Evolutionary conservation across 2,329 filamentous ascomycete species (phyloP).

Genomic region (Diaporthe citriasiana): DNA sequence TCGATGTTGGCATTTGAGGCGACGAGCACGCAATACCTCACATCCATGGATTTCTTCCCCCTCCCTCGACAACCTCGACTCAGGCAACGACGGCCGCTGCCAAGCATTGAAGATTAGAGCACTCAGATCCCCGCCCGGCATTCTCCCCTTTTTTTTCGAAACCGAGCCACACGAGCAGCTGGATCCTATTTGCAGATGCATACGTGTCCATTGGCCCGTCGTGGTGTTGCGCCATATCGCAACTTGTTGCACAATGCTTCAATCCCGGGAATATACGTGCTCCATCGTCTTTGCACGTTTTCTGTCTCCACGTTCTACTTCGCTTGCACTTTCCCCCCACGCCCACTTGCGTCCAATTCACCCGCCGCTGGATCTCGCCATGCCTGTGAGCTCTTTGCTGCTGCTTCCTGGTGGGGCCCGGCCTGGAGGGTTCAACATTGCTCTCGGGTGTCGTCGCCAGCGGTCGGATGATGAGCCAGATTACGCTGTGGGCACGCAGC

Average conservation of each 20-base stretch:
- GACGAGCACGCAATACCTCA: constrained; percentile 40
- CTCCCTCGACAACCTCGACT: constrained; percentile 14
- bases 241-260: constrained; percentile 41
- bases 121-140: not conserved
- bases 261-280: not conserved
- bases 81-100: constrained; percentile 9
- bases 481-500: not conserved
- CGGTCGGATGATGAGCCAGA: constrained; percentile 13
- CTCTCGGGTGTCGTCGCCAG: constrained; percentile 20
- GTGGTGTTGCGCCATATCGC: constrained; percentile 41
- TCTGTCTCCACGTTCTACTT: not conserved
- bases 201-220: constrained; percentile 30
- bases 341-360: not conserved
- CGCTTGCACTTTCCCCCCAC: not conserved
- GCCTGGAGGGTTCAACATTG: constrained; percentile 4
- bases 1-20: constrained; percentile 40
- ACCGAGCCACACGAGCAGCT: constrained; percentile 19
- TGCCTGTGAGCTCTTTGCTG: constrained; percentile 28
- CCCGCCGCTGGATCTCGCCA: constrained; percentile 7
- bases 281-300: not conserved
- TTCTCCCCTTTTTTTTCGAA: constrained; percentile 24
- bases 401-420: constrained; percentile 7
- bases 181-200: constrained; percentile 29
- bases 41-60: not conserved
- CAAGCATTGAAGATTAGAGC: constrained; percentile 17